Evolutionary conservation across 345 rosid species (phyloP).

Genomic region (Euphorbia lathyris): DNA sequence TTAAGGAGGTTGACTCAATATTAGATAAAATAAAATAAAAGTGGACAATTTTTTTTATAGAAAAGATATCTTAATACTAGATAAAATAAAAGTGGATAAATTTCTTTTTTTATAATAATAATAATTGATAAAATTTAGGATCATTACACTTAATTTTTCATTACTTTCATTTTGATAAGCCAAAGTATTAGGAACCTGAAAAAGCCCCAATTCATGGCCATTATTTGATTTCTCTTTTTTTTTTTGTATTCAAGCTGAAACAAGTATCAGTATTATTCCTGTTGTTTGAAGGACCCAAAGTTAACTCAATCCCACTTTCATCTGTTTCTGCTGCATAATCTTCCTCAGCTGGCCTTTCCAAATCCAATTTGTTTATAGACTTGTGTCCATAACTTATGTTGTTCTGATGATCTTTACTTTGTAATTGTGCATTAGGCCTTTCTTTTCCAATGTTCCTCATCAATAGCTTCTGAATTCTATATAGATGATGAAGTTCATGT

Average conservation of each 20-base stretch:
- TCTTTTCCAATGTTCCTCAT: conserved; percentile 54
- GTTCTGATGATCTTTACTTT: conserved; percentile 16
- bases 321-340: conserved; percentile 43
- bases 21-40: too few relatives aligned
- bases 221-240: conserved; percentile 5
- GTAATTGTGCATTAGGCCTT: conserved; percentile 12
- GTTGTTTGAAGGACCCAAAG: conserved; percentile 67
- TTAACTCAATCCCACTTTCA: conserved; percentile 83
- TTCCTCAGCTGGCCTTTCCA: conserved; percentile 38
- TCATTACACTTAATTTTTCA: too few relatives aligned
- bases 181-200: conserved; percentile 28
- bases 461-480: conserved; percentile 69
- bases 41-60: too few relatives aligned
- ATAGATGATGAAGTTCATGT: conserved; percentile 81
- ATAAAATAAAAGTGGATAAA: too few relatives aligned
- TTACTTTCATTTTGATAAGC: conserved; percentile 32
- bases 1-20: too few relatives aligned
- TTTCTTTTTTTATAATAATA: too few relatives aligned
- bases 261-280: conserved; percentile 16
- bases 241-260: conserved; percentile 5
- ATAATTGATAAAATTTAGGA: too few relatives aligned
- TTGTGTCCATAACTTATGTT: conserved; percentile 24
- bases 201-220: conserved; percentile 24
- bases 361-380: conserved; percentile 30
- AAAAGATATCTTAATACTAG: too few relatives aligned